phyloP scores from a whole-genome alignment of 345 rosid genomes.

The Eucalyptus cloeziana region DNA sequence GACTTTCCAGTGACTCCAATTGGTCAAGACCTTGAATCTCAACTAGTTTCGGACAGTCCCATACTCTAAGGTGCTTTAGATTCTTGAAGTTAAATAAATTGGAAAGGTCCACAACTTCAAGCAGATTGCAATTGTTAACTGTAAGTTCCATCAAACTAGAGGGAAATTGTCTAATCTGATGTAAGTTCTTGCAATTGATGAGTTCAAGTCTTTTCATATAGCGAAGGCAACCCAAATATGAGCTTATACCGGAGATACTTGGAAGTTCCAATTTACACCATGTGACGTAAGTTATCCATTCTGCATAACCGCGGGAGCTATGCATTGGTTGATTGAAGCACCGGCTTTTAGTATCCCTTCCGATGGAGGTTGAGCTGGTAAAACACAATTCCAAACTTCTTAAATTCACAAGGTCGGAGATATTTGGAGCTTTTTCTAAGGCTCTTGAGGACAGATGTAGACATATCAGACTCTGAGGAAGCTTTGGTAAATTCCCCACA shows the following conservation, averaged over 20 bases:
- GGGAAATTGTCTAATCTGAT: too few relatives aligned
- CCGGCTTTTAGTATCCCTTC: fast-evolving
- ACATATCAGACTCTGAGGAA: neutral
- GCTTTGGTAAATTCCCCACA: neutral
- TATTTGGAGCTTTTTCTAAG: neutral
- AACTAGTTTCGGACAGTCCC: too few relatives aligned
- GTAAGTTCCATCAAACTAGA: fast-evolving
- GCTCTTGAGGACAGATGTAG: neutral
- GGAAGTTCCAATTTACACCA: fast-evolving
- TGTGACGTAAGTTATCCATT: fast-evolving
- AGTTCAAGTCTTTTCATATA: fast-evolving
- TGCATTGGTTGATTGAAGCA: fast-evolving
- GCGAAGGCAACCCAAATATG: too few relatives aligned
- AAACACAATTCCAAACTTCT: neutral
- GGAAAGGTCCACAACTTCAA: too few relatives aligned
- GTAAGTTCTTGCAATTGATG: too few relatives aligned
- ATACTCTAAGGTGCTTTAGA: fast-evolving
- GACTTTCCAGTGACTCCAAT: too few relatives aligned
- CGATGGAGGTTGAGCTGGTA: too few relatives aligned
- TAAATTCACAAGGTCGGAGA: neutral
- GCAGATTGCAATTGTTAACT: too few relatives aligned
- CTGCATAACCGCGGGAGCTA: fast-evolving
- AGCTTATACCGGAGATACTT: too few relatives aligned
- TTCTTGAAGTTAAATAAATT: too few relatives aligned
- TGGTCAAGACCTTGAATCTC: too few relatives aligned